phyloP scores from a whole-genome alignment of 148 eudicot genomes.

The Pouteria glomerata region DNA sequence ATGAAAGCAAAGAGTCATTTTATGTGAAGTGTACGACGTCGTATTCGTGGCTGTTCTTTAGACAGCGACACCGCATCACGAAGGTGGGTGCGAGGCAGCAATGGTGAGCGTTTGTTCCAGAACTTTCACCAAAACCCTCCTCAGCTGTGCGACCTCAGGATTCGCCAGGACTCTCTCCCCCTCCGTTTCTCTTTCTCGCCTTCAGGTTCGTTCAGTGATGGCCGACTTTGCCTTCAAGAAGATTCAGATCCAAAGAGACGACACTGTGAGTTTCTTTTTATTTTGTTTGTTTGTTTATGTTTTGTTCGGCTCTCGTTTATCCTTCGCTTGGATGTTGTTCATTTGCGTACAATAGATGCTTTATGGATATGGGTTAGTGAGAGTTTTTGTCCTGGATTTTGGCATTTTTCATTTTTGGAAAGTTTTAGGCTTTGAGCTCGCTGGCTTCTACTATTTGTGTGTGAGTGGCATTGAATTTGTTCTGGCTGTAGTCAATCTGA shows the following conservation, averaged over 20 bases:
- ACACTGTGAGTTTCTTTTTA: conserved; percentile 43
- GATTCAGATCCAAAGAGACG: conserved; percentile 68
- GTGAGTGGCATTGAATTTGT: background rate
- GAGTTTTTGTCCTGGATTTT: background rate
- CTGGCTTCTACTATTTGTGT: too few relatives aligned
- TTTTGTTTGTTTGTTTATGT: background rate
- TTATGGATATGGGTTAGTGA: background rate
- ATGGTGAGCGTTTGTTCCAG: conserved; percentile 19
- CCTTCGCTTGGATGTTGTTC: background rate
- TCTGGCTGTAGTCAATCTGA: background rate
- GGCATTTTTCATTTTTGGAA: background rate
- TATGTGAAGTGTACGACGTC: too few relatives aligned
- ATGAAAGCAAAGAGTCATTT: too few relatives aligned
- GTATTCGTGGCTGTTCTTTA: background rate
- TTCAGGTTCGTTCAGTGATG: conserved; percentile 60
- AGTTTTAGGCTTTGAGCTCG: background rate
- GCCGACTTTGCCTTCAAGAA: conserved; percentile 63
- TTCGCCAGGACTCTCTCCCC: conserved; percentile 10
- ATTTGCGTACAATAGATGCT: background rate
- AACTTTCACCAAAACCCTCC: conserved; percentile 24
- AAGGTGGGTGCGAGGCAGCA: background rate
- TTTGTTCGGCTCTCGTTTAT: background rate
- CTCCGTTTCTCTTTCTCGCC: conserved; percentile 18
- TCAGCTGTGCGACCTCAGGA: background rate
- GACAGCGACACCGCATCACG: background rate